Base-by-base conservation (phyloP, 2,329 filamentous ascomycete genomes). In the Penicillium expansum region DNA sequence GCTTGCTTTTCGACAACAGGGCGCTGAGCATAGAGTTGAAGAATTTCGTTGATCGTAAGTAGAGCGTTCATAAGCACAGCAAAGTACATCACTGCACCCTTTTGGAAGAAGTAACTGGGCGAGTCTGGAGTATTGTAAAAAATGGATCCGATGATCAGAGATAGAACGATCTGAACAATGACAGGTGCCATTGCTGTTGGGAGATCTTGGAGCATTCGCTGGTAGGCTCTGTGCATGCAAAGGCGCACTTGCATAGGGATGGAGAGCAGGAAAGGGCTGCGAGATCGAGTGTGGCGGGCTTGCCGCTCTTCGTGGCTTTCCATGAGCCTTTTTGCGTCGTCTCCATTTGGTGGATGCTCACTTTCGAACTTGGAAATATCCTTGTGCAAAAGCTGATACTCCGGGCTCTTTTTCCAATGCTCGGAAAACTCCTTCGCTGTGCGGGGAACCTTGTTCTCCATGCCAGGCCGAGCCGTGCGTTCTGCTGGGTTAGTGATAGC, bases 21-120 rank as follows among this genome's bases (percentile, higher is more conserved):
- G 5, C 61, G 62, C 52, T 68, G 65, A 1, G 59, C 59, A 41
- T 69, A 61, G 1, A 71, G 60, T 67, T 84, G 88, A 62, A 66
- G 69, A 47, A 71, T 67, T 55, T 71, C 68, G 9, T 58, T 61
- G 54, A 71, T 70, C 1, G 68, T 65, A 4, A 86, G 82, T 63
- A 94, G 91, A 42, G 90, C 91, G 72, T 93, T 95, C 80, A 93
- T 86, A 54, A 96, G 80, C 68, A 92, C 86, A 60, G 90, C 89
- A 69, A 94, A 94, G 82, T 95, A 96, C 48, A 96, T 79, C 6
- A 93, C 80, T 35, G 88, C 86, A 55, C 89, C 89, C 56, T 91
- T 86, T 65, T 84, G 81, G 76, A 86, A 92, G 78, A 95, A 94
- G 62, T 86, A 90, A 24, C 74, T 69, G 0, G 90, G 87, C 8